phyloP scores from a whole-genome alignment of 139 green algal genomes.

The Nannochloris sp. region DNA sequence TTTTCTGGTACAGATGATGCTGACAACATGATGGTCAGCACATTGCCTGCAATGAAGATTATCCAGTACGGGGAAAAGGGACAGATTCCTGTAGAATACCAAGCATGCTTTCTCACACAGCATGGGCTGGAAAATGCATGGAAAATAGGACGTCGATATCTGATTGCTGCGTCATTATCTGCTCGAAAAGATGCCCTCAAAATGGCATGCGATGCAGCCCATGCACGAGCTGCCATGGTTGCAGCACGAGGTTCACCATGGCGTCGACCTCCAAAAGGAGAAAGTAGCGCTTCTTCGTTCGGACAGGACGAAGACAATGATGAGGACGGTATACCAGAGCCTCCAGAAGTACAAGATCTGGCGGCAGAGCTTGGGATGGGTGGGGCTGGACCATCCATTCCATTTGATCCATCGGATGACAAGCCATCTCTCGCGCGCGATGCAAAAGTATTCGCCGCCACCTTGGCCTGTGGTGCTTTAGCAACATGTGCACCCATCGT shows the following conservation, averaged over 20 bases:
- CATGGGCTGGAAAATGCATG: not conserved
- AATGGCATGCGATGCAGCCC: no score
- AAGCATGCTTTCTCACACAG: not conserved
- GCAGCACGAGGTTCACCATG: not conserved
- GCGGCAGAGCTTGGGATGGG: conserved; percentile 7
- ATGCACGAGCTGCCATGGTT: no score
- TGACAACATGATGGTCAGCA: not conserved
- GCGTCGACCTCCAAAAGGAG: not conserved
- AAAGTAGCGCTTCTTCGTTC: not conserved
- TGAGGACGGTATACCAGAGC: conserved; percentile 11
- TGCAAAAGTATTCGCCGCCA: not conserved
- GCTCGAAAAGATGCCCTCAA: no score
- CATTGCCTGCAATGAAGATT: not conserved
- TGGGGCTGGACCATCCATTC: not conserved
- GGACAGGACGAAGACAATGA: conserved; percentile 10
- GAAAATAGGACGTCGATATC: not conserved
- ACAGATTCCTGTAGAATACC: not conserved
- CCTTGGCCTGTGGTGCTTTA: not conserved
- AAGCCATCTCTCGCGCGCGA: not conserved
- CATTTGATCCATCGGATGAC: not conserved
- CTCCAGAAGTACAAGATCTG: conserved; percentile 15
- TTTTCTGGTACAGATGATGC: not conserved
- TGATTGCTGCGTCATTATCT: not conserved
- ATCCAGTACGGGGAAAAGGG: not conserved
- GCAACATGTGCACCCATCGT: not conserved